These are phyloP conservation scores for Aspergillus egyptiacus DNA, from an alignment of 495 filamentous ascomycete genomes.

Conservation along the genomic window DNA sequence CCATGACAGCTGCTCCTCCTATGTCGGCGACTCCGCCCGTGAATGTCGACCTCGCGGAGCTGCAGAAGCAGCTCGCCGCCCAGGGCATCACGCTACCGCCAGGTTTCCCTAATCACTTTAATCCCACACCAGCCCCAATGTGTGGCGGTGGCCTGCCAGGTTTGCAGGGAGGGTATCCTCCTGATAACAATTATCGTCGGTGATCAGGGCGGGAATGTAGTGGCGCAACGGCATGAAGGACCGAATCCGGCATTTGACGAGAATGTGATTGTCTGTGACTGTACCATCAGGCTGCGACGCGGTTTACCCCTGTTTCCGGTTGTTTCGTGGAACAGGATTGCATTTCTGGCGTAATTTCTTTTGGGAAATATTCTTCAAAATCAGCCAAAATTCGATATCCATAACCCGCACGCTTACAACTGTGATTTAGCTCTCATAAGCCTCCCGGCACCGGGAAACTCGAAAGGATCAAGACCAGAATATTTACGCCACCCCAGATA, in stretches of 20 bases:
- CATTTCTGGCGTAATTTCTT: conserved; percentile 1
- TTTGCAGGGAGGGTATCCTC: conserved; percentile 32
- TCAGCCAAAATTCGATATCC: background rate
- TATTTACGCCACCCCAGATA: conserved; percentile 87
- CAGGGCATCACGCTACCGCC: conserved; percentile 37
- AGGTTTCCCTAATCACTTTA: conserved; percentile 43
- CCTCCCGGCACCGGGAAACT: conserved; percentile 96
- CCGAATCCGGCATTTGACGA: background rate
- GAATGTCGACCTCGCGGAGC: conserved; percentile 62
- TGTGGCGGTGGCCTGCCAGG: conserved; percentile 41
- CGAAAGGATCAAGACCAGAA: conserved; percentile 81
- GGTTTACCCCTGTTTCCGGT: background rate
- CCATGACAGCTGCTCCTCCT: conserved; percentile 41
- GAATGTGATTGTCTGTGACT: conserved; percentile 17
- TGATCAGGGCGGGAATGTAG: conserved; percentile 9
- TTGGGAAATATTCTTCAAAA: background rate
- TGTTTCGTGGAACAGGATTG: background rate
- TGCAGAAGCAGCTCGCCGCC: conserved; percentile 48
- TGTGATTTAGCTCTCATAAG: conserved; percentile 43
- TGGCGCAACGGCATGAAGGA: conserved; percentile 3
- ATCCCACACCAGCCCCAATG: conserved; percentile 33
- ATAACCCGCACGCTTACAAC: background rate
- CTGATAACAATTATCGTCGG: conserved; percentile 33
- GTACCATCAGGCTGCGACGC: conserved; percentile 2
- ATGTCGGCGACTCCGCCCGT: conserved; percentile 45